Conservation (phyloP, 768 basidiomycete species). For the Boletus tomentosulus region DNA sequence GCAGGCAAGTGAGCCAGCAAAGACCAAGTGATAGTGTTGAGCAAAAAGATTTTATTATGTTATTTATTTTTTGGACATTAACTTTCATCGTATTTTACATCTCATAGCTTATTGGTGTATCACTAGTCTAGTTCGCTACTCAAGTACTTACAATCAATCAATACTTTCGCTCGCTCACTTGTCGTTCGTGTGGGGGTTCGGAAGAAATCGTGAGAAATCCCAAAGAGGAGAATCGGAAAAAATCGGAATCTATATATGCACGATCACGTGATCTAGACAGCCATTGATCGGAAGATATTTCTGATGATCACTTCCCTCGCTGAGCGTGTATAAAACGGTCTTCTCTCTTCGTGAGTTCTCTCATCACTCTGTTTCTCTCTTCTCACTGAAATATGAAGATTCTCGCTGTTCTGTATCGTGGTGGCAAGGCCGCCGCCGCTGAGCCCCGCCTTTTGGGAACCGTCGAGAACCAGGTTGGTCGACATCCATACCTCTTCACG, state of each 20-base stretch:
- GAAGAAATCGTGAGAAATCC: not conserved
- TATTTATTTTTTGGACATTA: not conserved
- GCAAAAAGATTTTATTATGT: too few relatives aligned
- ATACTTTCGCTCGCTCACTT: too few relatives aligned
- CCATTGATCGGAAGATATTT: not conserved
- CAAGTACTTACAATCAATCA: not conserved
- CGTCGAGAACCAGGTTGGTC: conserved; percentile 66
- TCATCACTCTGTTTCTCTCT: not conserved
- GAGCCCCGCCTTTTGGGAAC: conserved; percentile 76
- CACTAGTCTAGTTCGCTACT: not conserved
- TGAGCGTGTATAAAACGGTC: not conserved
- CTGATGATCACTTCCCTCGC: too few relatives aligned
- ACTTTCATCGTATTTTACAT: too few relatives aligned
- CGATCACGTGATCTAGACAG: not conserved
- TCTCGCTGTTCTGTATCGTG: conserved; percentile 69
- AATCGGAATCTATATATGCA: conserved; percentile 4
- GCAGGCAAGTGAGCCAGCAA: not conserved
- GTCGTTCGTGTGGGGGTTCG: not conserved
- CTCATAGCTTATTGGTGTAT: too few relatives aligned
- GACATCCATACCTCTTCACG: not conserved
- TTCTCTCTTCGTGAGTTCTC: not conserved
- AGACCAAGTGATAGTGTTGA: conserved; percentile 13
- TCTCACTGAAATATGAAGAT: conserved; percentile 28
- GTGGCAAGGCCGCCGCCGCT: conserved; percentile 57
- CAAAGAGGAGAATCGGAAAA: not conserved